Evolutionary conservation across 1,284 basidiomycete species (phyloP), one percentile per base, ranked within the genome.

Genomic region (Lentinus polychrous): DNA sequence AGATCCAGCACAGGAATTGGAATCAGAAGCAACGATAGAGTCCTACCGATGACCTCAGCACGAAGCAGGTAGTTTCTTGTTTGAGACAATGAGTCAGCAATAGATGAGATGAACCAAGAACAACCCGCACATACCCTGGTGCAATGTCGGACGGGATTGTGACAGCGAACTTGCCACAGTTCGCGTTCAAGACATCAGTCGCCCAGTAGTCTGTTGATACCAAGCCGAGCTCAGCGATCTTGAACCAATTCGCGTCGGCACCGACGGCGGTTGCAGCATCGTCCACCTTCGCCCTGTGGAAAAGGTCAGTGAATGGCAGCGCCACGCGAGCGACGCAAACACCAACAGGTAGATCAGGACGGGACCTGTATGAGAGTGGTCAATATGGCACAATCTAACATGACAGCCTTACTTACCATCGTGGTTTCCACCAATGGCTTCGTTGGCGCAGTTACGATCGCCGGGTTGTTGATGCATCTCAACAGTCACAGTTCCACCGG

Each of bases 401-500:
- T 33, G 35, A 27, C 41, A 35, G 22, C 18, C 50, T 32, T 43
- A 66, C 68, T 37, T 64, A 8, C 75, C 75, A 52, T 68, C 75
- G 55, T 78, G 75, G 39, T 69, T 65, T 22, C 74, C 75, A 32
- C 62, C 63, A 33, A 65, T 75, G n/a, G 74, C 75, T 54, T 76
- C 67, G 50, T 67, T 70, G 8, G 66, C 60, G 53, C 75, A 78
- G 5, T 65, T 66, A 40, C 75, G 72, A 49, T 76, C 69, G 27
- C 59, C 63, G 1, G 72, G 70, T 57, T 76, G 74, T 58, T 75
- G 73, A 57, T 78, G 74, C 75, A 76, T 77, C 60, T 78, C 75
- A 34, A 78, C 74, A 8, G 72, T 73, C 36, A 76, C 66, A 10
- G 54, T 57, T 50, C 72, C 72, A 2, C 74, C 75, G 34, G 74